Evolutionary conservation across 257 asterid genomes (phyloP), one percentile per base, ranked within the genome.

Genomic region (Plantago major): DNA sequence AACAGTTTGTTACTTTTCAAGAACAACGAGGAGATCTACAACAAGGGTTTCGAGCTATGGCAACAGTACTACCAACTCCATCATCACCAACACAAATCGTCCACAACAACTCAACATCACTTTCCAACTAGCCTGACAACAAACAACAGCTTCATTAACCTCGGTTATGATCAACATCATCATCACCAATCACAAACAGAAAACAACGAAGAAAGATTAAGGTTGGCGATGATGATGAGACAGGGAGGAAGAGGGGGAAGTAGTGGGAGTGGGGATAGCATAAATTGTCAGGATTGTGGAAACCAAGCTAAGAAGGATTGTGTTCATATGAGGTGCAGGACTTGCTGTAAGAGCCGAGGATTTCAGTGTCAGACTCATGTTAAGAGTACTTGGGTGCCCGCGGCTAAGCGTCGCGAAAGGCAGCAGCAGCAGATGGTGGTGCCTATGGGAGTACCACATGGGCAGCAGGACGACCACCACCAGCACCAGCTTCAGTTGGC

Each of bases 41-140:
- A 61, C 87, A 83, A 84, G 91, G 92, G 97, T 76, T 93, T 87
- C 12, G 90, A 89, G 69, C 71, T 81, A 86, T 92, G 99, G 89
- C 89, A 81, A 55, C 90, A 81, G 38, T 71, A 74, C 64, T 78
- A 85, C 54, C 89, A 81, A 43, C 22, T 75, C 54, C 85, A 81
- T 11, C 93, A 83, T 4, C 83, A 75, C 10, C 59, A 54, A 30
- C 26, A 11, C 45, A 46, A 17, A 5, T 16, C 30, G n/a, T n/a
- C n/a, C n/a, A n/a, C n/a, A 16, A 0, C 4, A 10, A 22, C 26
- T 16, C 28, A 15, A n/a, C 55, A 54, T 5, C 40, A 33, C 40
- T 7, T 33, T 33, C 40, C 88, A 75, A 48, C 40, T 33, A 33
- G 13, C 49, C 48, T 28, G 64, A n/a, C 30, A 40, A 16, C 50